Percentiles rank a stretch among this genome's conserved stretches.
These are phyloP conservation scores for Toxoplasma gondii DNA, from an alignment of 169 alveolate genomes.

Conservation along the genomic window DNA sequence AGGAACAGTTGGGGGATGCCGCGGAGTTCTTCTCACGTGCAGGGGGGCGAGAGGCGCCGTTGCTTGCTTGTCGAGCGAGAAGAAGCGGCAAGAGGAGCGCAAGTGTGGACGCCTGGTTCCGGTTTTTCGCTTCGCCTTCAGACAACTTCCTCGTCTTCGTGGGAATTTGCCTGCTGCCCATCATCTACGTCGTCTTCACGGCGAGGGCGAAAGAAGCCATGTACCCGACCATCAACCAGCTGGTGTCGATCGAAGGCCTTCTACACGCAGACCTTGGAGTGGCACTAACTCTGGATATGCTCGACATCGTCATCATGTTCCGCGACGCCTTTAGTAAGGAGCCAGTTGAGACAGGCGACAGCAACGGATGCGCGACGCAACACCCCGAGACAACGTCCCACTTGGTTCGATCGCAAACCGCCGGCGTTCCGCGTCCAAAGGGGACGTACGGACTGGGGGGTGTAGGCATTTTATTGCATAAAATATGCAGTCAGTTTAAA, in stretches of 20 bases:
- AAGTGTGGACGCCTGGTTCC: background rate
- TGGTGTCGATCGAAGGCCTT: slow-evolving; percentile 68
- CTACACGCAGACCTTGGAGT: slow-evolving; percentile 73
- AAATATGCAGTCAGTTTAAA: no score
- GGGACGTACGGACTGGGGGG: background rate
- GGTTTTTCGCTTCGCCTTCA: background rate
- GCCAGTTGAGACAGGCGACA: background rate
- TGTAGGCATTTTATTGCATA: no score
- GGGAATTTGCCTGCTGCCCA: slow-evolving; percentile 69
- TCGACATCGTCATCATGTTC: slow-evolving; percentile 71
- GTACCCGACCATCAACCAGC: slow-evolving; percentile 64
- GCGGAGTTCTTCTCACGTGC: no score
- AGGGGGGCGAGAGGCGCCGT: no score
- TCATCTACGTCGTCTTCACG: slow-evolving; percentile 69
- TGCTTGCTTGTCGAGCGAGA: no score
- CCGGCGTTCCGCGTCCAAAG: background rate
- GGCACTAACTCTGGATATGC: slow-evolving; percentile 66
- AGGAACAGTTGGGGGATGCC: background rate
- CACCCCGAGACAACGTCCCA: background rate
- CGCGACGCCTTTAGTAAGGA: slow-evolving; percentile 19
- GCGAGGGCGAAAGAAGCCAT: slow-evolving; percentile 72
- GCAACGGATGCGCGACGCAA: background rate
- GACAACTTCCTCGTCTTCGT: slow-evolving; percentile 20
- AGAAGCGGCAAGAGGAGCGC: no score
- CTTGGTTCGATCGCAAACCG: no score